A percentile compares a stretch with the other conserved stretches of the same genome.
phyloP scores from a whole-genome alignment of 1,284 basidiomycete species.

The Mycosarcoma maydis region DNA sequence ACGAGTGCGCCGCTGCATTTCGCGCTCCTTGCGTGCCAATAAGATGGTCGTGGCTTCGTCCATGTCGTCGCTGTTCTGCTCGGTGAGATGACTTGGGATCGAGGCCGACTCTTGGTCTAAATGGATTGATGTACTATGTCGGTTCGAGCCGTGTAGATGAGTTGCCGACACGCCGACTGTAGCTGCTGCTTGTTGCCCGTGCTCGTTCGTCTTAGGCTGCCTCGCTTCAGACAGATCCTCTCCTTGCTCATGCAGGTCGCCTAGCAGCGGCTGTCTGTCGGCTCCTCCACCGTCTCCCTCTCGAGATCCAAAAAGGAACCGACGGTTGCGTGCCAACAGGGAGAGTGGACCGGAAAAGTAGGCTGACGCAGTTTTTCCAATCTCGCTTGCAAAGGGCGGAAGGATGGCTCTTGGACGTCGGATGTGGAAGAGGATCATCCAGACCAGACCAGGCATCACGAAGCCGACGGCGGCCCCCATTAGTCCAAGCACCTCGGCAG shows the following conservation, averaged over 20 bases:
- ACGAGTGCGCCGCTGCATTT: constrained; percentile 54
- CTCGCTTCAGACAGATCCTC: constrained; percentile 1
- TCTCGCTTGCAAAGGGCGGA: constrained; percentile 46
- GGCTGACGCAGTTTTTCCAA: constrained; percentile 43
- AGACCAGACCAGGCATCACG: constrained; percentile 61
- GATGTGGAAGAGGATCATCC: constrained; percentile 62
- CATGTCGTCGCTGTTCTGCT: constrained; percentile 32
- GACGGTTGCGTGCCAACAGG: constrained; percentile 43
- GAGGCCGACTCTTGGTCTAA: constrained; percentile 13
- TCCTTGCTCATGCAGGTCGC: background rate
- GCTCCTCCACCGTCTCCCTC: constrained; percentile 8
- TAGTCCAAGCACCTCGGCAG: constrained; percentile 56
- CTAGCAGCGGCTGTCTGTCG: constrained; percentile 43
- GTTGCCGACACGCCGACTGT: background rate
- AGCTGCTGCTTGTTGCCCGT: background rate
- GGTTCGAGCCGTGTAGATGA: constrained; percentile 6
- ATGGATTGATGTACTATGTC: constrained; percentile 7
- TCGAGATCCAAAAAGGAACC: constrained; percentile 37
- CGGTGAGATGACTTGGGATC: constrained; percentile 47
- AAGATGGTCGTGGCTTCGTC: constrained; percentile 61
- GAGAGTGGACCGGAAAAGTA: constrained; percentile 48
- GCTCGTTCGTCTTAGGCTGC: background rate
- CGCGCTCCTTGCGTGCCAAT: constrained; percentile 61
- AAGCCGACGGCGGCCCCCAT: constrained; percentile 62
- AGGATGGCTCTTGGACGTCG: constrained; percentile 61